Evolutionary conservation across 2,329 filamentous ascomycete species (phyloP).

Genomic region (Pseudonectria buxi): DNA sequence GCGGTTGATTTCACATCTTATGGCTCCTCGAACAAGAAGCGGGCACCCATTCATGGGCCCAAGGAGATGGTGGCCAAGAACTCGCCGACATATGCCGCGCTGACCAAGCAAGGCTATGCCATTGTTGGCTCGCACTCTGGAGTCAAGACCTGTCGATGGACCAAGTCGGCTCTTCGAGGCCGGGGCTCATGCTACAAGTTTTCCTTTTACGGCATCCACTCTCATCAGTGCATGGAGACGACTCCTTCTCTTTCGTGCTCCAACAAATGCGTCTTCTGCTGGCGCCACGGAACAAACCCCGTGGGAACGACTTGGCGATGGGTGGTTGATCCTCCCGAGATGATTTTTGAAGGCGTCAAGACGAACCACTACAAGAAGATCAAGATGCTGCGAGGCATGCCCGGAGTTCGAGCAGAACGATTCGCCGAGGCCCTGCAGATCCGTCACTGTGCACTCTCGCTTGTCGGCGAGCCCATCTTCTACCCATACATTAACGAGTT

Average conservation of each 20-base stretch:
- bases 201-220: constrained; percentile 94
- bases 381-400: constrained; percentile 91
- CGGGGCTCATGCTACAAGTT: constrained; percentile 96
- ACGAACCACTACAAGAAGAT: constrained; percentile 94
- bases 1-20: constrained; percentile 84
- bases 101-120: constrained; percentile 94
- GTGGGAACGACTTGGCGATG: constrained; percentile 96
- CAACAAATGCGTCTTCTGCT: constrained; percentile 99
- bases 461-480: constrained; percentile 98
- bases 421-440: constrained; percentile 92
- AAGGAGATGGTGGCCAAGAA: constrained; percentile 94
- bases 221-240: constrained; percentile 97
- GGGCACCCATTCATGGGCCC: constrained; percentile 35
- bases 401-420: constrained; percentile 83
- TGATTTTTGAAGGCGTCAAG: constrained; percentile 88
- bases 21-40: constrained; percentile 42
- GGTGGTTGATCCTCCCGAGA: constrained; percentile 83
- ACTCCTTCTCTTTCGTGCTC: constrained; percentile 92
- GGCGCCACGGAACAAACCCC: constrained; percentile 95
- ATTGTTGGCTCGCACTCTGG: constrained; percentile 94
- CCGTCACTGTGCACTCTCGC: constrained; percentile 81
- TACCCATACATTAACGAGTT: constrained; percentile 97
- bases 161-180: constrained; percentile 89
- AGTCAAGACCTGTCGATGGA: constrained; percentile 98
- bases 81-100: constrained; percentile 78